A percentile compares a stretch with the other conserved stretches of the same genome.
These are phyloP conservation scores for Apiotrichum brassicae DNA, from an alignment of 1,284 basidiomycete species.

Conservation along the genomic window DNA sequence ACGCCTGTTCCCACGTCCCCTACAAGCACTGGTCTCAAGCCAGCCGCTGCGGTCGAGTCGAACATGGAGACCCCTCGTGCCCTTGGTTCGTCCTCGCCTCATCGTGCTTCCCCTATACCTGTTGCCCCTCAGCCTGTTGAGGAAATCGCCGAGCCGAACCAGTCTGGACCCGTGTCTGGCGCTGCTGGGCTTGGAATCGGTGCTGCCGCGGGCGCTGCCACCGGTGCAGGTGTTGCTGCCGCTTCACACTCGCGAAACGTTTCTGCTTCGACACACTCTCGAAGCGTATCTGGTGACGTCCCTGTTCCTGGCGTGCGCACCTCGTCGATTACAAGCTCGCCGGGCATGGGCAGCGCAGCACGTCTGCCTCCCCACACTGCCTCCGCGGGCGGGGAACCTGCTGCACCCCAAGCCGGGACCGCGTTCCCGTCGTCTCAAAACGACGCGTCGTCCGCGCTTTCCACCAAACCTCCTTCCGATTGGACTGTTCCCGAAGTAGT, in stretches of 20 bases:
- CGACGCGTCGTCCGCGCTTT: background rate
- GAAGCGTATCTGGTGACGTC: slow-evolving; percentile 1
- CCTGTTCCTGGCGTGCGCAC: background rate
- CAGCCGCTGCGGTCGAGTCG: background rate
- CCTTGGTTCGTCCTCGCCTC: background rate
- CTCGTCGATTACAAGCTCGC: background rate
- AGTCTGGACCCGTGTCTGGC: background rate
- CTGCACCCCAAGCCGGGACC: background rate
- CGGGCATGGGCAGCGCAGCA: background rate
- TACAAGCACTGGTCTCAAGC: background rate
- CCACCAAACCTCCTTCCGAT: slow-evolving; percentile 46
- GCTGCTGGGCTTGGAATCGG: background rate
- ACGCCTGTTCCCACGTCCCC: background rate
- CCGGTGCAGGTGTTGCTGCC: background rate
- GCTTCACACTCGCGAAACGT: background rate
- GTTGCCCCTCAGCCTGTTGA: background rate
- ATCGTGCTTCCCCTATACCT: background rate
- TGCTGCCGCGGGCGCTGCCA: background rate
- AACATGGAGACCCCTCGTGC: background rate
- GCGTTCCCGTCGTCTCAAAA: background rate
- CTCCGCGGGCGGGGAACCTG: background rate
- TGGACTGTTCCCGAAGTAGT: slow-evolving; percentile 89
- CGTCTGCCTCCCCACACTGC: background rate
- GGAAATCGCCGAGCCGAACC: background rate
- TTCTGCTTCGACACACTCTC: background rate